Evolutionary conservation across 345 rosid genomes (phyloP).

Genomic region (Excoecaria agallocha): DNA sequence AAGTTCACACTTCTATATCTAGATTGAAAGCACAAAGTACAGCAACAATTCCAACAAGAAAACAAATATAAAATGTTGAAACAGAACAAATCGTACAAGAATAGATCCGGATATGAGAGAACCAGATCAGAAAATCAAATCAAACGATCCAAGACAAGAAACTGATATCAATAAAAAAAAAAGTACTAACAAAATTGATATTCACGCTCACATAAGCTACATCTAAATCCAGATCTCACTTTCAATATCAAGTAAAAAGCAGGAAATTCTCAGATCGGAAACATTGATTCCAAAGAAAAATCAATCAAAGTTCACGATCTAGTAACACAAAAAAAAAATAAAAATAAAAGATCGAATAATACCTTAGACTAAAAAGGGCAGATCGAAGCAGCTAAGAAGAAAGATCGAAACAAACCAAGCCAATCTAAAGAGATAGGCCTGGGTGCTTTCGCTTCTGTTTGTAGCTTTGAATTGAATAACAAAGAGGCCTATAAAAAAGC

Average conservation of each 20-base stretch:
- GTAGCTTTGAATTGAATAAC: not conserved
- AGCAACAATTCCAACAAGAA: no score
- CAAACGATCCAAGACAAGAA: not conserved
- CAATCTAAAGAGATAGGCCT: slow-evolving; percentile 7
- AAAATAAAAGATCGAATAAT: not conserved
- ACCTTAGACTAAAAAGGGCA: not conserved
- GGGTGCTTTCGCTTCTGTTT: not conserved
- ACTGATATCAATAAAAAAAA: not conserved
- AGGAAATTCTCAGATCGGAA: no score
- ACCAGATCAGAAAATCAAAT: slow-evolving; percentile 23
- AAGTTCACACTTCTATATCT: no score
- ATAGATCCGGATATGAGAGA: slow-evolving; percentile 22
- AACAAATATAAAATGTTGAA: not conserved
- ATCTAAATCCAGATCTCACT: no score
- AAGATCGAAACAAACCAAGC: not conserved
- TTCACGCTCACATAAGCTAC: no score
- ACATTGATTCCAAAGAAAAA: no score
- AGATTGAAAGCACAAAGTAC: no score
- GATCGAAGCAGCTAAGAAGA: no score
- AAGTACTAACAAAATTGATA: no score
- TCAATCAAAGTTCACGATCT: no score
- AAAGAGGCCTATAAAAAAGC: no score
- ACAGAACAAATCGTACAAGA: not conserved
- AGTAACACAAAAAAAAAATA: not conserved
- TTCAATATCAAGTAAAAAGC: no score